phyloP scores from a whole-genome alignment of 208 protist species.

The Trypanosoma vivax region DNA sequence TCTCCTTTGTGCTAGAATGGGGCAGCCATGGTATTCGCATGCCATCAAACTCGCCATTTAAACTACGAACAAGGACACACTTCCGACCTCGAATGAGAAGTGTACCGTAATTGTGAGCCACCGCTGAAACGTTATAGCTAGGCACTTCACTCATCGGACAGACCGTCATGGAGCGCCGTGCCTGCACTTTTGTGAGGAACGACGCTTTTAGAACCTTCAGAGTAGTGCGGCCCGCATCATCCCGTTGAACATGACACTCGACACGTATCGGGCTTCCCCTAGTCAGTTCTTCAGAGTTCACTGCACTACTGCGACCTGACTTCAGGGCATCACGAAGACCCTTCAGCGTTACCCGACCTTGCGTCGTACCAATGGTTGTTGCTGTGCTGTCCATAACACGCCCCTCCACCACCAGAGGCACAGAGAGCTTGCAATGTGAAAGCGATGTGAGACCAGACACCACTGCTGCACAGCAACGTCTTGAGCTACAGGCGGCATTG shows the following conservation, averaged over 20 bases:
- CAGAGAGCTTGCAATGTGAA: constrained; percentile 31
- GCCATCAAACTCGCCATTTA: constrained; percentile 7
- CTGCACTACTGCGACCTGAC: constrained; percentile 7
- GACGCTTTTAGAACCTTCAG: constrained; percentile 34
- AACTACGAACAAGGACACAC: constrained; percentile 61
- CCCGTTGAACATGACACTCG: constrained; percentile 31
- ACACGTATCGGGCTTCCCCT: constrained; percentile 17
- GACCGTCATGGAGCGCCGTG: constrained; percentile 53
- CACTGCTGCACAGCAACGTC: too few species aligned
- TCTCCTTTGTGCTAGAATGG: constrained; percentile 30
- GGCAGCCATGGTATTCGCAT: constrained; percentile 39
- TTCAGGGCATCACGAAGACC: constrained; percentile 31
- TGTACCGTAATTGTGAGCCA: constrained; percentile 58
- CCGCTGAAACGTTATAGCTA: constrained; percentile 47
- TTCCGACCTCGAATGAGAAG: constrained; percentile 77
- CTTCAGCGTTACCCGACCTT: constrained; percentile 47
- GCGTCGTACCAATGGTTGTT: constrained; percentile 59
- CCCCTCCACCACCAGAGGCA: constrained; percentile 59
- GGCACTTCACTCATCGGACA: constrained; percentile 39
- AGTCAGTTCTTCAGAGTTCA: constrained; percentile 5
- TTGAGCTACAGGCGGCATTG: too few species aligned
- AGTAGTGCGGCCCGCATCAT: constrained; percentile 37
- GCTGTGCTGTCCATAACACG: constrained; percentile 36
- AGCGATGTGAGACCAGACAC: constrained; percentile 47
- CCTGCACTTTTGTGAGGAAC: constrained; percentile 43